Evolutionary conservation across 1,284 basidiomycete genomes (phyloP), one percentile per base, ranked within the genome.

Genomic region (Cryptococcus amylolentus): DNA sequence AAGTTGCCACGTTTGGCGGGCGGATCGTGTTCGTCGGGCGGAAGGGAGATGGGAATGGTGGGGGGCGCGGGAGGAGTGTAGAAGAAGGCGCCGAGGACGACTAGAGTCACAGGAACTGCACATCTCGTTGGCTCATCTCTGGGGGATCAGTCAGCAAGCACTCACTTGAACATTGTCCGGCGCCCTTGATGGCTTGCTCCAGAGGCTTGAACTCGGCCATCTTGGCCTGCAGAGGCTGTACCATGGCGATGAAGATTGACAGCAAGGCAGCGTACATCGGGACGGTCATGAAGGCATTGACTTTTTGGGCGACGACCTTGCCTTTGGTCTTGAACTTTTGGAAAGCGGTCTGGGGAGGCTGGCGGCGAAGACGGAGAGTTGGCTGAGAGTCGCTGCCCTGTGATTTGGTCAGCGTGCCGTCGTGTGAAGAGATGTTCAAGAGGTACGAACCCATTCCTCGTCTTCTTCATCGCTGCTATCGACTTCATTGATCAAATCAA

Each of bases 71-170:
- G 66, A 5, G 75, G 74, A 1, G 71, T 62, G 60, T 88, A 87
- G 76, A 96, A 96, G 81, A 94, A 96, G 7, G 89, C 91, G 16
- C 93, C 93, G 44, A 97, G 85, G 8, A 96, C 91, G 58, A 97
- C 83, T 40, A 97, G 80, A 3, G 93, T 96, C 26, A 96, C 73
- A 0, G 93, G 93, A 62, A 97, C 78, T 71, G 40, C 23, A 31
- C 39, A 31, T 67, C 58, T 6, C 45, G 28, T 27, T 20, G 49
- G 6, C 4, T 44, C 42, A 12, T 44, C 12, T 20, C 14, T 20
- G 14, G 4, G 31, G 10, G 6, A 35, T 35, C 54, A 37, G 16
- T 9, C 9, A 51, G 7, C n/a, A 8, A 26, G 27, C 26, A 65
- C 73, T 62, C 55, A 77, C 75, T 87, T 0, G 88, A 89, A 68